Evolutionary conservation across 2,329 filamentous ascomycete genomes (phyloP), one percentile per base, ranked within the genome.

Genomic region (Pestalotiopsis sp.): DNA sequence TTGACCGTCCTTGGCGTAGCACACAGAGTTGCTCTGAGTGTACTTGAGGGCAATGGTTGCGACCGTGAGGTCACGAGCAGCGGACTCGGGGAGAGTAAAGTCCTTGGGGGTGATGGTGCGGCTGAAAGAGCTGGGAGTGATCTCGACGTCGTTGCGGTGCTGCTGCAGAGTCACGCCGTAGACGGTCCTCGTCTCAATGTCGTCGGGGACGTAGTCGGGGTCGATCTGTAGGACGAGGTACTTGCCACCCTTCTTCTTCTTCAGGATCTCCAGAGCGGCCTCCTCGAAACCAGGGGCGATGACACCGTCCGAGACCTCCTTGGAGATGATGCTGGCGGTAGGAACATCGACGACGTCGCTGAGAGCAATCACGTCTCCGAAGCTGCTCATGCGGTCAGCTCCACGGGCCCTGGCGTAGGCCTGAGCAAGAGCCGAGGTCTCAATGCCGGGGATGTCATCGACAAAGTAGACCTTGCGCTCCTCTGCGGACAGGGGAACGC

Each of bases 391-490:
- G 76, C 96, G 93, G 84, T 99, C 96, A 63, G 96, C 95, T 73
- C 96, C 96, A 78, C 96, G 91, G 68, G 96, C 96, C 79, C 96
- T 93, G 69, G 96, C 95, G 78, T 99, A 99, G 52, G 96, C 96
- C 83, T 97, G 95, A 27, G 96, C 96, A 39, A 98, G 89, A 58
- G 87, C 87, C 9, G 95, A 98, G 61, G 88, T 88, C 82, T 97
- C 94, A 72, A 99, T 90, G 66, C 94, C 95, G 70, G 90, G 88
- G 76, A 99, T 97, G 78, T 98, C 96, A 77, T 97, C 93, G 69
- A 99, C 96, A 87, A 99, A 98, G 82, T 97, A 99, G 67, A 98
- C 96, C 84, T 97, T 97, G 82, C 93, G 92, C 88, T 99, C 96
- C 66, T 93, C 92, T 56, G 93, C 90, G 72, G 86, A 93, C 72